Conservation (phyloP, 306 rosid genomes). For the Cucumis hystrix region DNA sequence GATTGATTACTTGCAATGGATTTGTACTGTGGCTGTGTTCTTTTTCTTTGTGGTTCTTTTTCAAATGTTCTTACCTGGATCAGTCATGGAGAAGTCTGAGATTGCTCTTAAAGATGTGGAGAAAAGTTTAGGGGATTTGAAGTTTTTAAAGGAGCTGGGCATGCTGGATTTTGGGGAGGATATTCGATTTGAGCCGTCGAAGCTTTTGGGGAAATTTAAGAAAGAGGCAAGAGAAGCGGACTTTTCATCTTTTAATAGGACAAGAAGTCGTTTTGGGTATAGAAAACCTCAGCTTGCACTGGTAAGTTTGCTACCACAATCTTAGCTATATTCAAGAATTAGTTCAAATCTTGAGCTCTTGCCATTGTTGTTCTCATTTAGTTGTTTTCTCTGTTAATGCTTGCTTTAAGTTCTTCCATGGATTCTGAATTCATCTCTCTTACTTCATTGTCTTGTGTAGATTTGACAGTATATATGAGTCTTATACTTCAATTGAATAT, state of each 20-base stretch:
- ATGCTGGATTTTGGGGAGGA: slow-evolving; percentile 62
- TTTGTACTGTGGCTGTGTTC: slow-evolving; percentile 72
- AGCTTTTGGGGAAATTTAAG: slow-evolving; percentile 52
- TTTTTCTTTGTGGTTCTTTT: slow-evolving; percentile 63
- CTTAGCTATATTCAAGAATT: background rate
- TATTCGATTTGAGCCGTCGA: slow-evolving; percentile 45
- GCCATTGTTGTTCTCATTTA: background rate
- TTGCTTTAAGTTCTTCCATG: background rate
- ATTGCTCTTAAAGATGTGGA: slow-evolving; percentile 21
- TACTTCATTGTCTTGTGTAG: background rate
- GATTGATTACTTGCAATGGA: slow-evolving; percentile 88
- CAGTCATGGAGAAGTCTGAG: slow-evolving; percentile 45
- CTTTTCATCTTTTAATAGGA: slow-evolving; percentile 27
- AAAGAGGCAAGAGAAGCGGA: slow-evolving; percentile 25
- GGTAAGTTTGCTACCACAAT: slow-evolving; percentile 32
- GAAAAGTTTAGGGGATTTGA: slow-evolving; percentile 27
- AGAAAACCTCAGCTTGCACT: slow-evolving; percentile 85
- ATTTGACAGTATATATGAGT: background rate
- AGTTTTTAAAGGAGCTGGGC: slow-evolving; percentile 30
- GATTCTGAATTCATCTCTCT: background rate
- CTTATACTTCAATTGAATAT: background rate
- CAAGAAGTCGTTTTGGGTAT: slow-evolving; percentile 37
- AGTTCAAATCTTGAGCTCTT: background rate
- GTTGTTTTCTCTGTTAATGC: background rate
- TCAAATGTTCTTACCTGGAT: slow-evolving; percentile 80